Evolutionary conservation across 768 basidiomycete genomes (phyloP), one percentile per base, ranked within the genome.

Genomic region (Suillus clintonianus): DNA sequence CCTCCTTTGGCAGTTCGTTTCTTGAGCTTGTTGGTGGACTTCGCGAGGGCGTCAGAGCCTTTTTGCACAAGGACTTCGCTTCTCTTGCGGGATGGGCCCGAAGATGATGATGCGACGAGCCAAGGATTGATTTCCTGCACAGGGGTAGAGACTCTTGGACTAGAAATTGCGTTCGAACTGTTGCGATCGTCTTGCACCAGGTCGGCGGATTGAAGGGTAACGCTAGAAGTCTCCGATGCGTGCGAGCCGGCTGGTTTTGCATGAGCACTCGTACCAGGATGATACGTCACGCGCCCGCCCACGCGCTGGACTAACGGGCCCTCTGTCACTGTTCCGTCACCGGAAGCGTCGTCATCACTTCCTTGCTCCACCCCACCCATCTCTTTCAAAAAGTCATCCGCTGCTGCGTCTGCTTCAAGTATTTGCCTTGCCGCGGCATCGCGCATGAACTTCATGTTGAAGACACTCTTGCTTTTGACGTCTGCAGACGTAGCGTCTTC

Each of bases 391-490:
- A 97, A 87, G 68, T 92, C 90, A 62, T 92, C 91, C 5, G 84
- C 87, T 66, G 87, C 83, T 62, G 82, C 82, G 63, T 89, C 81
- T 1, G 85, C 86, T 60, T 82, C 81, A 10, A 30, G 70, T 74
- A 79, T 68, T 84, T 89, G 84, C 66, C 93, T 82, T 5, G 85
- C 86, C 80, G 91, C 88, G 0, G 94, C 96, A 53, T 95, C 90
- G 75, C 91, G 90, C 97, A 99, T 99, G 77, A 99, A 99, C 78
- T 97, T 98, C 97, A 99, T 98, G 66, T 87, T 84, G 73, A 97
- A 91, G 11, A 98, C 83, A 64, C 91, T 86, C 77, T 90, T 91
- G 56, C 81, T 85, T 70, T 78, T 77, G 53, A 66, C 63, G 15
- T 66, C 71, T 15, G 62, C 51, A 8, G 61, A 68, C 36, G 68